Base-by-base conservation (phyloP, 805 yeast genomes). In the Lipomyces yamadae region DNA sequence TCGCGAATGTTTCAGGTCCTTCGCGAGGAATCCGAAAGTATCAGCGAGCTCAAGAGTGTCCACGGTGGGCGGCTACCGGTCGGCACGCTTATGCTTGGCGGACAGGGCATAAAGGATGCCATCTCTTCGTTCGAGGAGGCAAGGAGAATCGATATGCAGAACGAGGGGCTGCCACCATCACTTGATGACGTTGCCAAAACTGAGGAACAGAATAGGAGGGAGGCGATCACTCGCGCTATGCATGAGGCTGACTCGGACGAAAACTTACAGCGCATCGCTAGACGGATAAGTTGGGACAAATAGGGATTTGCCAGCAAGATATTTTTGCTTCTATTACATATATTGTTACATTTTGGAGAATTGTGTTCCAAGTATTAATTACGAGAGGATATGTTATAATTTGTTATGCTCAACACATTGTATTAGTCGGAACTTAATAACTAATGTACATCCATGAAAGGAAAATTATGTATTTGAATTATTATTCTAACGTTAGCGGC, bases 151-250 rank as follows among this genome's bases (percentile, higher is more conserved):
- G 99, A 94, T 80, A 76, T 89, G 72, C 83, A 82, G 52, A 95
- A 94, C 77, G 99, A 94, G 81, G 89, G 90, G 32, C 77, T 94
- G 74, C 99, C 99, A 1, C 98, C 98, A 2, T 77, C 87, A 3
- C 78, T 81, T 2, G 90, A 86, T 61, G 91, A 90, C 73, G 75
- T 83, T 37, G 80, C 73, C 70, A 79, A 75, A 73, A 75, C 75
- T 72, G 85, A 80, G 75, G 81, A 76, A 74, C 74, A 65, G 83
- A 82, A 73, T 77, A 85, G 77, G 81, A 81, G 68, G 80, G 72
- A 70, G 53, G 75, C 76, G 8, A 48, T 76, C 50, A 59, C 60
- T 33, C 62, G 71, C 3, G 71, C 59, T 7, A 61, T 63, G 32
- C 55, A 56, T 30, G 70, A 63, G 33, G 60, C 52, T 32, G 63